Percentiles rank a stretch among this genome's conserved stretches.
Conservation (phyloP, 176 grass and related monocot species). For the Bothriochloa decipiens region DNA sequence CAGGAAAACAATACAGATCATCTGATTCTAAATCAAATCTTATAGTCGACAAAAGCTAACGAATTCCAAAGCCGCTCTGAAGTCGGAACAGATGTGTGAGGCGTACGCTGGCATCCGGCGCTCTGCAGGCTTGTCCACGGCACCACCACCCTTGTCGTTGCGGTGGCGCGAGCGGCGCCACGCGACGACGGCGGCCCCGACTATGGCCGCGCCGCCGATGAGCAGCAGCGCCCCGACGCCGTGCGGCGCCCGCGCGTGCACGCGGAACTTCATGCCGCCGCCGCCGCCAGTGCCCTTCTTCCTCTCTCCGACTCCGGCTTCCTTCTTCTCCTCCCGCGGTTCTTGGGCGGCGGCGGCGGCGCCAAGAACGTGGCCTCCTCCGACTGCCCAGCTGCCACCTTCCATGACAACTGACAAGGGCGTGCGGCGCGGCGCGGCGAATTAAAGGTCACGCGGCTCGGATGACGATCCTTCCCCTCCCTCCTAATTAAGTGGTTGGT, state of each 20-base stretch:
- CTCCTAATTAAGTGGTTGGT: not conserved
- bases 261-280: constrained; percentile 41
- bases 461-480: not conserved
- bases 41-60: not conserved
- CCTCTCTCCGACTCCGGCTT: not conserved
- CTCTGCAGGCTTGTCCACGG: too few relatives aligned
- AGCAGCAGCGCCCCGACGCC: constrained; percentile 49
- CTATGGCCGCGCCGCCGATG: constrained; percentile 45
- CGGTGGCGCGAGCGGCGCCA: constrained; percentile 30
- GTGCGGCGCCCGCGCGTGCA: constrained; percentile 43
- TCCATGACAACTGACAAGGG: constrained; percentile 37
- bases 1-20: not conserved
- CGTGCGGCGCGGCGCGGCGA: constrained; percentile 21
- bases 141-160: not conserved
- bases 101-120: too few relatives aligned
- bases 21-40: not conserved
- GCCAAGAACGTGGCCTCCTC: constrained; percentile 20
- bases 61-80: not conserved
- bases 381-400: not conserved
- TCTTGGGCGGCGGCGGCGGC: not conserved
- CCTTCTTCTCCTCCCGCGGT: not conserved
- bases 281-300: not conserved
- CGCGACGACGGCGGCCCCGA: constrained; percentile 45
- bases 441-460: constrained; percentile 15
- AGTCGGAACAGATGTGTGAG: too few relatives aligned